Base-by-base conservation (phyloP, 768 basidiomycete genomes). In the Neoboletus brunneissimus region DNA sequence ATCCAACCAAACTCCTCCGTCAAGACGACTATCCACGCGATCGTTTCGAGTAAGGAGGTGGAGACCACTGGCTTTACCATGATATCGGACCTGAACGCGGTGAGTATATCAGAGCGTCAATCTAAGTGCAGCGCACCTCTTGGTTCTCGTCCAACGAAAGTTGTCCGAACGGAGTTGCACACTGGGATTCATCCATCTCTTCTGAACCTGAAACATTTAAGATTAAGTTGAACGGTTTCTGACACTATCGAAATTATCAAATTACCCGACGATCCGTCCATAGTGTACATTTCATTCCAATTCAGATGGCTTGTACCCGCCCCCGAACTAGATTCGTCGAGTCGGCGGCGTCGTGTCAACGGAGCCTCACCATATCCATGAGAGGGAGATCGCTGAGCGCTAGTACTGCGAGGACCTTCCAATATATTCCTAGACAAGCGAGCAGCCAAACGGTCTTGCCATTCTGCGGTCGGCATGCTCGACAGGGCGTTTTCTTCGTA, bases 141-240 rank as follows among this genome's bases (percentile, higher is more conserved):
- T 81, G 83, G 64, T 88, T 83, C 66, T 90, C 88, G 58, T 89
- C 87, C 41, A 91, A 73, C 8, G 89, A 90, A 22, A 91, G 67
- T 59, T 86, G 82, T 15, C 89, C 87, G 56, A 91, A 76, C 18
- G 80, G 79, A 62, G 87, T 84, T 0, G 82, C 71, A 47, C 80
- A 81, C 47, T 73, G 67, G 6, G 65, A 72, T 11, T 74, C 74
- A 35, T 77, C 75, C 16, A 70, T 64, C 34, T 79, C 79, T 25
- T 62, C 71, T 31, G 65, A 57, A 69, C 72, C 60, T 79, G 38
- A 56, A 57, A 40, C 43, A 47, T 4, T 5, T 32, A 29, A 69
- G 62, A 67, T 62, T 64, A 58, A 38, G 54, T 57, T 54, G 55
- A 66, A 20, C 45, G 40, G 3, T 45, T 31, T 27, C 38, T n/a